Evolutionary conservation across 2,329 filamentous ascomycete genomes (phyloP).

Genomic region (Aspergillus hiratsukae): DNA sequence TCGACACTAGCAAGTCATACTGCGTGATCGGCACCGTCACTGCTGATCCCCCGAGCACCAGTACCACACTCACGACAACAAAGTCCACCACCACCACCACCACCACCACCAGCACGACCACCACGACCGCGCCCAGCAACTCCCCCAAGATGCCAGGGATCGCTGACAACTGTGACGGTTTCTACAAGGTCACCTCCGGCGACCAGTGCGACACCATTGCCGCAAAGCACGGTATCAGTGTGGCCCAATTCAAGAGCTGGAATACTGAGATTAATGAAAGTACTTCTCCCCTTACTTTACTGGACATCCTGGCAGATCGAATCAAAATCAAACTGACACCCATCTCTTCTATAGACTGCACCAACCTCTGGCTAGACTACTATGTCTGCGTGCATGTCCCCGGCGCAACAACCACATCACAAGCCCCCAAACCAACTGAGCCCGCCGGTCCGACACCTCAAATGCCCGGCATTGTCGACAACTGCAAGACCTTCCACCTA

Average conservation of each 20-base stretch:
- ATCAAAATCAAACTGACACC: too few species aligned
- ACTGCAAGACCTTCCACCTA: constrained; percentile 7
- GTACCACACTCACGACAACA: constrained; percentile 3
- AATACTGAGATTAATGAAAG: constrained; percentile 6
- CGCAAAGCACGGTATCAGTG: constrained; percentile 5
- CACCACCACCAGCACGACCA: too few species aligned
- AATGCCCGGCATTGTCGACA: constrained; percentile 4
- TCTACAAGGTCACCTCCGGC: constrained; percentile 7
- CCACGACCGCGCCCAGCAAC: constrained; percentile 4
- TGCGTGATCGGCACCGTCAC: constrained; percentile 9
- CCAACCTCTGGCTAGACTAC: constrained; percentile 12
- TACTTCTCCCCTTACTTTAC: neutral
- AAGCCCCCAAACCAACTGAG: neutral
- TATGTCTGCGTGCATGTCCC: constrained; percentile 10
- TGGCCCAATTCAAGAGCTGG: constrained; percentile 8
- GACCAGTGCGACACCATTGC: constrained; percentile 10
- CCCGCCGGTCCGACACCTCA: constrained; percentile 7
- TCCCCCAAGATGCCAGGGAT: constrained; percentile 7
- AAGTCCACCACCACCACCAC: neutral
- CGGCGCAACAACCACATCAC: constrained; percentile 6
- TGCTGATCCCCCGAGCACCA: neutral
- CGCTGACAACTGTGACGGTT: constrained; percentile 9
- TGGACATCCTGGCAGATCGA: too few species aligned
- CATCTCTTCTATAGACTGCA: constrained; percentile 5
- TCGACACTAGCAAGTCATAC: constrained; percentile 4